A percentile compares a stretch with the other conserved stretches of the same genome.
Evolutionary conservation across 2,329 filamentous ascomycete species (phyloP).

Genomic region (Phaeosphaeria sp.): DNA sequence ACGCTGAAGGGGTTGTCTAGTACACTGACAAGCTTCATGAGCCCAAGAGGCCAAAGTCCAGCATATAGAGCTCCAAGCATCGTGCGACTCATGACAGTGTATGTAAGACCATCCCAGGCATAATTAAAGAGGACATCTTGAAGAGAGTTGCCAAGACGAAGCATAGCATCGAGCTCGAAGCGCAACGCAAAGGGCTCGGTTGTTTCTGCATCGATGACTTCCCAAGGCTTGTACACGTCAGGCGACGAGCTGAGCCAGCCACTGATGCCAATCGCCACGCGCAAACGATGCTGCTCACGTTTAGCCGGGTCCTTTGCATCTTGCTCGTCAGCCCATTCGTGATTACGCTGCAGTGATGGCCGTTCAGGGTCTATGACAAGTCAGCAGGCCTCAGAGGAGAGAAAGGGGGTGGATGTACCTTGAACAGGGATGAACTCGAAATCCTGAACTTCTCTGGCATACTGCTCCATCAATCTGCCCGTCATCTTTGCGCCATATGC

Average conservation of each 20-base stretch:
- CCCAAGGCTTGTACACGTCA: slow-evolving; percentile 78
- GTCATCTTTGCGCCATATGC: slow-evolving; percentile 85
- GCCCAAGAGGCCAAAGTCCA: slow-evolving; percentile 55
- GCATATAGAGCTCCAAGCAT: slow-evolving; percentile 54
- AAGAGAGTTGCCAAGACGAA: slow-evolving; percentile 78
- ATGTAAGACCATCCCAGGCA: slow-evolving; percentile 76
- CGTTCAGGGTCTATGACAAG: slow-evolving; percentile 25
- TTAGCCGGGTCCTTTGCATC: slow-evolving; percentile 33
- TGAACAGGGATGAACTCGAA: slow-evolving; percentile 83
- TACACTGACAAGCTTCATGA: slow-evolving; percentile 59
- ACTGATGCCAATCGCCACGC: slow-evolving; percentile 79
- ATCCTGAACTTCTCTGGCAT: slow-evolving; percentile 82
- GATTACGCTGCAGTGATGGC: slow-evolving; percentile 22
- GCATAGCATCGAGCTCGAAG: slow-evolving; percentile 79
- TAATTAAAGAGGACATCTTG: slow-evolving; percentile 77
- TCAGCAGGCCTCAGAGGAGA: slow-evolving; percentile 2
- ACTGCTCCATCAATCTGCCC: slow-evolving; percentile 82
- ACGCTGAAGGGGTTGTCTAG: slow-evolving; percentile 83
- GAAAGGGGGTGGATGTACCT: slow-evolving; percentile 41
- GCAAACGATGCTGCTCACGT: slow-evolving; percentile 55
- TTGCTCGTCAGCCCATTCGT: slow-evolving; percentile 34
- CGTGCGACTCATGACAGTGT: slow-evolving; percentile 71
- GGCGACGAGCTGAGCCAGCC: slow-evolving; percentile 79
- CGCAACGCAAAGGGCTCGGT: slow-evolving; percentile 81
- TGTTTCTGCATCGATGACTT: slow-evolving; percentile 68